Conservation (phyloP, 2,329 filamentous ascomycete species). For the Hypoxylon sp. region DNA sequence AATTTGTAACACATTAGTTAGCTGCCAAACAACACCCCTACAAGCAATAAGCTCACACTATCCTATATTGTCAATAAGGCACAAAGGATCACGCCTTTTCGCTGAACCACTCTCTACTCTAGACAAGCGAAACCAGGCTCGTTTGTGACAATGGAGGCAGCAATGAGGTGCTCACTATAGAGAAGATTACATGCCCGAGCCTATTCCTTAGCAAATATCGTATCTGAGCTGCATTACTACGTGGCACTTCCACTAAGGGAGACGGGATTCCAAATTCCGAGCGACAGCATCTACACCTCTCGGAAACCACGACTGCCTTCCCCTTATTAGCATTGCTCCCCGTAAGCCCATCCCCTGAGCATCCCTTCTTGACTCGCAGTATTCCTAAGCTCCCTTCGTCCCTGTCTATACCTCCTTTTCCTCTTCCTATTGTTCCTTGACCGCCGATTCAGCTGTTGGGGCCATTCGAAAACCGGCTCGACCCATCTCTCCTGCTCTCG, state of each 20-base stretch:
- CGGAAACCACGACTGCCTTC: background rate
- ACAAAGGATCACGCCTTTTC: background rate
- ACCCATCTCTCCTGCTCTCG: conserved; percentile 27
- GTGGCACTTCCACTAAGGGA: background rate
- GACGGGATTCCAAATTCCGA: background rate
- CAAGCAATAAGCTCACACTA: background rate
- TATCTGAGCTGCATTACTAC: background rate
- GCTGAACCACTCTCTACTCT: background rate
- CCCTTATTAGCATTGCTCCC: background rate
- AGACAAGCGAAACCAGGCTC: background rate
- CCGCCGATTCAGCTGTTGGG: conserved; percentile 25
- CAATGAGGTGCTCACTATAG: background rate
- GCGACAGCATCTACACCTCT: background rate
- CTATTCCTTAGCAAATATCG: background rate
- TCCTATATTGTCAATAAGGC: background rate
- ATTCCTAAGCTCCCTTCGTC: conserved; percentile 2
- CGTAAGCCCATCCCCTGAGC: conserved; percentile 14
- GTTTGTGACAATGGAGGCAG: background rate
- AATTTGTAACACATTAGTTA: conserved; percentile 31
- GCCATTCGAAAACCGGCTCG: conserved; percentile 37
- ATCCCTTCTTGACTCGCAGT: conserved; percentile 9
- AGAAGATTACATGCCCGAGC: background rate
- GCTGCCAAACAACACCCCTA: conserved; percentile 32
- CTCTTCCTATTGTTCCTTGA: conserved; percentile 26
- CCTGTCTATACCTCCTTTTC: conserved; percentile 6